Conservation (phyloP, 352 stramenopile genomes). For the Plasmopara halstedii region DNA sequence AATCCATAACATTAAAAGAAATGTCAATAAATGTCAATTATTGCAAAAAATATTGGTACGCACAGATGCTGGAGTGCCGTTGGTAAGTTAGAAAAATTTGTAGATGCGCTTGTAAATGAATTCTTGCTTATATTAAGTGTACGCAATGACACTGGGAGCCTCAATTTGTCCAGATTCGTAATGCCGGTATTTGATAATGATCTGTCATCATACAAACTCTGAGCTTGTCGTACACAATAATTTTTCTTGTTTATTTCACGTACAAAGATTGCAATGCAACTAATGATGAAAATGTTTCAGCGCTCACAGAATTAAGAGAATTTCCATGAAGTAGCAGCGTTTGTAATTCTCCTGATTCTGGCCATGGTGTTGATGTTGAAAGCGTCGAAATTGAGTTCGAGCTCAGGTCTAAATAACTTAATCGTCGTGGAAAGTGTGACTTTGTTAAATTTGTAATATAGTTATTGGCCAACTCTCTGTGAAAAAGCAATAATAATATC, state of each 20-base stretch:
- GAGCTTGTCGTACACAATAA: background rate
- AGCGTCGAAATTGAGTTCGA: constrained; percentile 34
- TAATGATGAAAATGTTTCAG: constrained; percentile 35
- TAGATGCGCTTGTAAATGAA: constrained; percentile 30
- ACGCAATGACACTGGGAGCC: constrained; percentile 34
- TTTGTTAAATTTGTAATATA: constrained; percentile 30
- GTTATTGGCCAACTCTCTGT: constrained; percentile 38
- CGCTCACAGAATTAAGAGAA: constrained; percentile 22
- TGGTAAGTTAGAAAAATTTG: constrained; percentile 44
- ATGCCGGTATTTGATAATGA: constrained; percentile 46
- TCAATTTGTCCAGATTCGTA: constrained; percentile 29
- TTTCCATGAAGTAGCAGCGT: constrained; percentile 59
- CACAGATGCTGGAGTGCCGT: constrained; percentile 42
- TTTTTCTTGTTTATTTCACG: constrained; percentile 4
- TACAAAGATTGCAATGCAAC: constrained; percentile 48
- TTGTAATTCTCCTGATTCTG: constrained; percentile 32
- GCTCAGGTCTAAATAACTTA: constrained; percentile 45
- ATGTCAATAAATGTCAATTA: background rate
- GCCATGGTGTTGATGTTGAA: constrained; percentile 29
- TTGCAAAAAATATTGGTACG: constrained; percentile 7
- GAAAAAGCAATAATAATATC: no score
- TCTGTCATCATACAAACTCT: constrained; percentile 8
- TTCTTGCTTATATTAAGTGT: constrained; percentile 53
- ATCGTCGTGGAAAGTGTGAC: constrained; percentile 30
- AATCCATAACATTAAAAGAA: background rate